Base-by-base conservation (phyloP, 345 rosid genomes). In the Gossypium rotundifolium region DNA sequence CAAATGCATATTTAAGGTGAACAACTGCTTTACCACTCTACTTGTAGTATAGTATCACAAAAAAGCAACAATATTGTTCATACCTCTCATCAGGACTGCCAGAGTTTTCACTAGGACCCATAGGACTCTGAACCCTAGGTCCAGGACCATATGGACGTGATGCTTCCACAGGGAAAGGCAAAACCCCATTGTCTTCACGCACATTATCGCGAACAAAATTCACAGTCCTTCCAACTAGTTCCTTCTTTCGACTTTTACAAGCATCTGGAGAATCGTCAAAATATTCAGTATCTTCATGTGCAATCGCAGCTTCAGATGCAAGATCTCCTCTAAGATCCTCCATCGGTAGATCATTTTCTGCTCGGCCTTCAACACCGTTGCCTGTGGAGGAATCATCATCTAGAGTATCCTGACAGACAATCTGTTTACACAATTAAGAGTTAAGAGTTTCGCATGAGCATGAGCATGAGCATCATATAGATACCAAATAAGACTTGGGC, bases 331-430 rank as follows among this genome's bases (percentile, higher is more conserved):
- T 78, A 74, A 73, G 66, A 42, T 85, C 88, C 66, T 74, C 85
- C 73, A n/a, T 80, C 46, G 81, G 78, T n/a, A 46, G 75, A 74
- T 79, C 87, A 85, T 74, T 76, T 33, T 81, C 79, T 22, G 73
- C 76, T 62, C 65, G 74, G 48, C 85, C 88, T 22, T 8, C 69
- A n/a, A 73, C 81, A 74, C 71, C 88, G 73, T 82, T 76, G 78
- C 84, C 91, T 3, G 78, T 38, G 12, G 96, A 74, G 46, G 90
- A 87, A 80, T 85, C 88, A 79, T 83, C 89, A 51, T 86, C 90
- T 11, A 79, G 29, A 16, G 88, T 67, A 67, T 82, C 93, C 83
- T 91, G 67, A 79, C 89, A 90, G 59, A 88, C 86, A 84, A 96
- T 96, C 99, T 96, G 88, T 79, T 73, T 48, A 75, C 72, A 78